These are phyloP conservation scores for Waltiozyma sp. DNA, from an alignment of 1,139 yeast species.

Conservation along the genomic window DNA sequence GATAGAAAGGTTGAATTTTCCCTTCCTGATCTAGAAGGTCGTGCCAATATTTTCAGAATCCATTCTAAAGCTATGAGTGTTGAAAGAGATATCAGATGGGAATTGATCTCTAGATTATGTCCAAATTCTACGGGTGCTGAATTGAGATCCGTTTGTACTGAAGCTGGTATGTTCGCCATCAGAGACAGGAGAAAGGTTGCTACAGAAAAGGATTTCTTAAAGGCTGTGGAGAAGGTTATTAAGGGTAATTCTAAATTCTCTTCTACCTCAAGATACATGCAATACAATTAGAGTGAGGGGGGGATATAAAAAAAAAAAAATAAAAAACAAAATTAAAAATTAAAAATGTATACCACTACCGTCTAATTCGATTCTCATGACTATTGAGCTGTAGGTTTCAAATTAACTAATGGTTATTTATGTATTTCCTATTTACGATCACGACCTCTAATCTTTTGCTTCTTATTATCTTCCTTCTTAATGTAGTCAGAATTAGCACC, in stretches of 20 bases:
- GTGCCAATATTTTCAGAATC: constrained; percentile 93
- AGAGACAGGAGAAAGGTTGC: constrained; percentile 98
- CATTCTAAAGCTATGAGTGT: constrained; percentile 97
- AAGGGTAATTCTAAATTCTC: constrained; percentile 97
- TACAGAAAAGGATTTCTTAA: constrained; percentile 90
- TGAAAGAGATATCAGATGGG: constrained; percentile 97
- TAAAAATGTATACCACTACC: too few species aligned
- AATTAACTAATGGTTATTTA: too few species aligned
- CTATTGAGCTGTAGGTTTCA: too few species aligned
- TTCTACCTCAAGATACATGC: constrained; percentile 96
- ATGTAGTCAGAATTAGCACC: too few species aligned
- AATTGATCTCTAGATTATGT: constrained; percentile 88
- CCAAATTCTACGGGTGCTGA: constrained; percentile 99
- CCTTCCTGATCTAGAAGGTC: constrained; percentile 91
- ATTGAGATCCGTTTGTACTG: constrained; percentile 90
- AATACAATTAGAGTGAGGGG: constrained; percentile 50
- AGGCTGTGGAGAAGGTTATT: constrained; percentile 96
- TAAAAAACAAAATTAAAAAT: too few species aligned
- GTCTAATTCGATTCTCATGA: too few species aligned
- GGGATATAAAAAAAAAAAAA: too few species aligned
- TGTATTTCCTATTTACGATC: constrained; percentile 16
- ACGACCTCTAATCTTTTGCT: constrained; percentile 23
- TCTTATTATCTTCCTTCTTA: constrained; percentile 10
- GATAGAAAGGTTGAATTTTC: constrained; percentile 97
- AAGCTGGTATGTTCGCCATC: constrained; percentile 98